A percentile compares a stretch with the other conserved stretches of the same genome.
phyloP scores from a whole-genome alignment of 2,329 filamentous ascomycete species.

The Ceratocystis colombiana region DNA sequence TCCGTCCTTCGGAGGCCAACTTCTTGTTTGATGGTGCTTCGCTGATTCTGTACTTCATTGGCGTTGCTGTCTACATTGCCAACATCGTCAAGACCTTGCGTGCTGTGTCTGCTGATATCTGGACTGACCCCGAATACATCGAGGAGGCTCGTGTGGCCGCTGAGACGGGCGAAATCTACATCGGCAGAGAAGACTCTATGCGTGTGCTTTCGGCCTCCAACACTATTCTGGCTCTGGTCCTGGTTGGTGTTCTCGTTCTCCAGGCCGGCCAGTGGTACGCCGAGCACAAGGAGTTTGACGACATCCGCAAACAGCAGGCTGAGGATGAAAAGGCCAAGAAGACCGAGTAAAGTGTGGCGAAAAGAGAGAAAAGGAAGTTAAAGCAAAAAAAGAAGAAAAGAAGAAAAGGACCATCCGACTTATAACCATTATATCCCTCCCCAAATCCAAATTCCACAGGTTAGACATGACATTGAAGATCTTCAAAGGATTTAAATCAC shows the following conservation, averaged over 20 bases:
- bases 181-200: constrained; percentile 79
- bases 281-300: constrained; percentile 85
- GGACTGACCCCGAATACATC: constrained; percentile 36
- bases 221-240: constrained; percentile 84
- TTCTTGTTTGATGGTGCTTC: constrained; percentile 86
- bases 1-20: constrained; percentile 86
- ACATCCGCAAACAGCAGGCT: constrained; percentile 45
- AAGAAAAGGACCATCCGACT: not conserved
- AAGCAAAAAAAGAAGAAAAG: not conserved
- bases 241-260: constrained; percentile 82
- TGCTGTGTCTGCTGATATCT: constrained; percentile 65
- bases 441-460: not conserved
- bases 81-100: constrained; percentile 94
- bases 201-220: constrained; percentile 89
- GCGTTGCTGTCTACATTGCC: constrained; percentile 82
- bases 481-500: not conserved
- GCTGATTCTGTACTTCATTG: constrained; percentile 72
- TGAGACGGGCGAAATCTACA: constrained; percentile 51
- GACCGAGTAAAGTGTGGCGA: constrained; percentile 14
- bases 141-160: constrained; percentile 36
- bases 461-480: not conserved
- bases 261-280: constrained; percentile 99
- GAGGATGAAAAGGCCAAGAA: constrained; percentile 27
- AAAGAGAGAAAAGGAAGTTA: not conserved
- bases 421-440: not conserved